Evolutionary conservation across 768 basidiomycete species (phyloP).

Genomic region (Mycena maculata): DNA sequence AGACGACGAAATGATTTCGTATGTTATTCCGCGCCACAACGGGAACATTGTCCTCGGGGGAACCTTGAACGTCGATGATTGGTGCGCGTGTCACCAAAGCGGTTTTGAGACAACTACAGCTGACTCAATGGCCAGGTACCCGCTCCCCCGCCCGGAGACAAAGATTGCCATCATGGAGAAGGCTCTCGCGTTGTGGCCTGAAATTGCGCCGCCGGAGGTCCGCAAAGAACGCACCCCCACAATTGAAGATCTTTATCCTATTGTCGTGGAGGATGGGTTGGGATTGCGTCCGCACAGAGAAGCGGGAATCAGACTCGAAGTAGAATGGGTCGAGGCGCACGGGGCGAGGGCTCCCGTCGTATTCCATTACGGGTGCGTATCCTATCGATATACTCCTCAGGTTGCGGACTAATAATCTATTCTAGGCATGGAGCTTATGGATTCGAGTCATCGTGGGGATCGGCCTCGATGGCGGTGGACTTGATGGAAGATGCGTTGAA

Average conservation of each 20-base stretch:
- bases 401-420: neutral
- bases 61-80: slow-evolving; percentile 60
- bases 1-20: slow-evolving; percentile 47
- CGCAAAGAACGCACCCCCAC: slow-evolving; percentile 44
- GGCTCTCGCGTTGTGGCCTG: slow-evolving; percentile 44
- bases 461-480: slow-evolving; percentile 50
- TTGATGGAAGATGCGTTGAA: slow-evolving; percentile 30
- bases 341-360: slow-evolving; percentile 53
- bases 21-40: slow-evolving; percentile 74
- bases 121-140: slow-evolving; percentile 19
- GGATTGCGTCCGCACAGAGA: slow-evolving; percentile 62
- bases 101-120: neutral
- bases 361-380: slow-evolving; percentile 65
- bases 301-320: slow-evolving; percentile 68
- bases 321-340: slow-evolving; percentile 44
- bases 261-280: slow-evolving; percentile 54
- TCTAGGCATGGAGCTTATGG: slow-evolving; percentile 60
- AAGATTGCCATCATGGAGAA: slow-evolving; percentile 34
- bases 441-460: slow-evolving; percentile 58
- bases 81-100: slow-evolving; percentile 37
- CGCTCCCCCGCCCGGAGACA: slow-evolving; percentile 33
- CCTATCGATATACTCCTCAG: neutral
- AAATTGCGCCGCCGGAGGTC: slow-evolving; percentile 48
- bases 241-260: slow-evolving; percentile 46
- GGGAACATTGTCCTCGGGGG: slow-evolving; percentile 68